Evolutionary conservation across 1,284 basidiomycete species (phyloP).

Genomic region (Puccinia horiana): DNA sequence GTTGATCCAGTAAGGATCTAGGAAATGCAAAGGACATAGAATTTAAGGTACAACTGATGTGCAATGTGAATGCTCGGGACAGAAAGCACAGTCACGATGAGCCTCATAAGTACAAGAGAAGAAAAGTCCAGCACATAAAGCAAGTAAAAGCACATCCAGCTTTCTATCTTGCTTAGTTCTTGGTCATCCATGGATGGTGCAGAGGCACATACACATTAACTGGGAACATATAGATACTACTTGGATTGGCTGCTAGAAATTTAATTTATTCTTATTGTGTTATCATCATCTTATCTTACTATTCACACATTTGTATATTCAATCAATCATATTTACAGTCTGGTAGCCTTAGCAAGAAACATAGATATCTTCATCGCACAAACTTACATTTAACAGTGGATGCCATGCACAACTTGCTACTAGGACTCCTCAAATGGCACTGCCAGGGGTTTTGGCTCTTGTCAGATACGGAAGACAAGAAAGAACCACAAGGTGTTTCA

Average conservation of each 20-base stretch:
- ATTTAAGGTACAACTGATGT: not conserved
- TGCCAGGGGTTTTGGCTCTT: not conserved
- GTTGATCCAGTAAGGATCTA: not conserved
- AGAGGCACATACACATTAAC: no score
- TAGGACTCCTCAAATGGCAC: slow-evolving; percentile 9
- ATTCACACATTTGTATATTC: no score
- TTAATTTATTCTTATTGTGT: no score
- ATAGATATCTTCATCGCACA: not conserved
- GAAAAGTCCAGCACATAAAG: not conserved
- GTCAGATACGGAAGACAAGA: not conserved
- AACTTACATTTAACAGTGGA: not conserved
- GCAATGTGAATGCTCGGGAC: not conserved
- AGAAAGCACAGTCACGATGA: not conserved
- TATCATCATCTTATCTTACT: no score
- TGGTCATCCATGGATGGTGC: no score
- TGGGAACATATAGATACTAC: no score
- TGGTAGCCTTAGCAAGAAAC: not conserved
- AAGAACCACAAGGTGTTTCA: no score
- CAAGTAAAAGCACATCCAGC: not conserved
- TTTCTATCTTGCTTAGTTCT: not conserved
- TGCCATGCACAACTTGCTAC: slow-evolving; percentile 6
- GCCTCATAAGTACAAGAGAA: not conserved
- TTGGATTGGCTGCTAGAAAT: no score
- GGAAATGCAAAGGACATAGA: not conserved
- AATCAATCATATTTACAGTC: no score